Percentiles rank a stretch among this genome's conserved stretches.
phyloP scores from a whole-genome alignment of 2,329 filamentous ascomycete genomes.

The Aspergillus oerlinghausenensis region DNA sequence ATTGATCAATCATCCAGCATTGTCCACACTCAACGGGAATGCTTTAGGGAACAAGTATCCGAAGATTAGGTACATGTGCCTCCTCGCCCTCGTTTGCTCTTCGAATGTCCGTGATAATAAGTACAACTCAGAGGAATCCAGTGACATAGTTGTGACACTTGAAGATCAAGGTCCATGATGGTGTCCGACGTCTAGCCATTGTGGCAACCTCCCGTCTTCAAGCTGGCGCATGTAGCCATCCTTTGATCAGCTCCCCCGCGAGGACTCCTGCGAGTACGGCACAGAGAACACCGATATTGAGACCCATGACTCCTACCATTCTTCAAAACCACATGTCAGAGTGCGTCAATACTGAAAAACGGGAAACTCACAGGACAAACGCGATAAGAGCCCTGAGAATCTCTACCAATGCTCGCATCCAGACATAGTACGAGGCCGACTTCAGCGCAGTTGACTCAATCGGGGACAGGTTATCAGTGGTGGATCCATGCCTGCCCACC shows the following conservation, averaged over 20 bases:
- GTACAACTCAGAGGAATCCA: too few species aligned
- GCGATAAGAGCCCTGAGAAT: conserved; percentile 5
- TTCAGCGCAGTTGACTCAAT: neutral
- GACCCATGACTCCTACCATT: conserved; percentile 15
- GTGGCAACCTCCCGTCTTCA: neutral
- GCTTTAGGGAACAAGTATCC: neutral
- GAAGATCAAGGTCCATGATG: neutral
- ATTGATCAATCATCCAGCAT: too few species aligned
- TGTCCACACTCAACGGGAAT: neutral
- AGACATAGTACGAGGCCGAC: neutral
- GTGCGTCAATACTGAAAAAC: neutral
- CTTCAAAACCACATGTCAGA: neutral
- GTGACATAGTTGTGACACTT: too few species aligned
- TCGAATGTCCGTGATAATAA: neutral
- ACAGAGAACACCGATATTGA: conserved; percentile 9
- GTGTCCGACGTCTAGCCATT: neutral
- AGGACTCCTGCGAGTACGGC: conserved; percentile 9
- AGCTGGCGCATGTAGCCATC: neutral
- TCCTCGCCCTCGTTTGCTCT: neutral
- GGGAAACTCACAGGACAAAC: conserved; percentile 7
- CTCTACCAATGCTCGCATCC: conserved; percentile 6
- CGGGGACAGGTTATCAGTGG: neutral
- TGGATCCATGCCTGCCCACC: neutral
- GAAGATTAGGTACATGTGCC: neutral
- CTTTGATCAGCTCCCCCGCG: conserved; percentile 4